These are phyloP conservation scores for Pythium pyrilobum DNA, from an alignment of 352 stramenopile genomes.

Conservation along the genomic window DNA sequence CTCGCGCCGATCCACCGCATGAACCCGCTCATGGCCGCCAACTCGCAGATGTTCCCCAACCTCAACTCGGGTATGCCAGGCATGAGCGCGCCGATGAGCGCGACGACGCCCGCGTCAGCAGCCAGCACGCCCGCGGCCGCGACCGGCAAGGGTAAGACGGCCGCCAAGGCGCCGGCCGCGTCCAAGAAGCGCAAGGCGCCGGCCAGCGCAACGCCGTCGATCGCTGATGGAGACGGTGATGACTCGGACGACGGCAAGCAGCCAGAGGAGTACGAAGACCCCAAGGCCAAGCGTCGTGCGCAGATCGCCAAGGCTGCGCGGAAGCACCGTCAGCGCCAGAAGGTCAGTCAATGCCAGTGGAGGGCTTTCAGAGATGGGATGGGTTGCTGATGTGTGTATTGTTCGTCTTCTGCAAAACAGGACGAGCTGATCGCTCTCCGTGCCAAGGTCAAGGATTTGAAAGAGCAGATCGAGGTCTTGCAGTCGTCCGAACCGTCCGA, in stretches of 20 bases:
- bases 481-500: slow-evolving; percentile 85
- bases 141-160: slow-evolving; percentile 28
- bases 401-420: slow-evolving; percentile 8
- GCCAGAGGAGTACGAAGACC: slow-evolving; percentile 76
- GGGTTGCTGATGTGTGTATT: background rate
- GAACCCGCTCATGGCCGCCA: slow-evolving; percentile 62
- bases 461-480: slow-evolving; percentile 87
- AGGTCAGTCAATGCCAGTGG: slow-evolving; percentile 28
- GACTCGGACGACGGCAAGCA: slow-evolving; percentile 51
- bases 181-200: slow-evolving; percentile 78
- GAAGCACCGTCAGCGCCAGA: slow-evolving; percentile 85
- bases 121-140: background rate
- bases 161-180: slow-evolving; percentile 34
- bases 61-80: slow-evolving; percentile 20
- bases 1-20: slow-evolving; percentile 71
- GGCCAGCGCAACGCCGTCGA: slow-evolving; percentile 24
- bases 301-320: slow-evolving; percentile 86
- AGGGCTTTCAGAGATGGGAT: too few species aligned
- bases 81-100: slow-evolving; percentile 11
- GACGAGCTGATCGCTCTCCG: slow-evolving; percentile 82
- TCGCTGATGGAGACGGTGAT: slow-evolving; percentile 32
- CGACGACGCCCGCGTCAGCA: slow-evolving; percentile 5
- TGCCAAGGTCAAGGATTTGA: slow-evolving; percentile 86
- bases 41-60: slow-evolving; percentile 60
- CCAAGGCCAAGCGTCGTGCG: slow-evolving; percentile 80